These are phyloP conservation scores for Phallus indusiatus DNA, from an alignment of 768 basidiomycete genomes.

Conservation along the genomic window DNA sequence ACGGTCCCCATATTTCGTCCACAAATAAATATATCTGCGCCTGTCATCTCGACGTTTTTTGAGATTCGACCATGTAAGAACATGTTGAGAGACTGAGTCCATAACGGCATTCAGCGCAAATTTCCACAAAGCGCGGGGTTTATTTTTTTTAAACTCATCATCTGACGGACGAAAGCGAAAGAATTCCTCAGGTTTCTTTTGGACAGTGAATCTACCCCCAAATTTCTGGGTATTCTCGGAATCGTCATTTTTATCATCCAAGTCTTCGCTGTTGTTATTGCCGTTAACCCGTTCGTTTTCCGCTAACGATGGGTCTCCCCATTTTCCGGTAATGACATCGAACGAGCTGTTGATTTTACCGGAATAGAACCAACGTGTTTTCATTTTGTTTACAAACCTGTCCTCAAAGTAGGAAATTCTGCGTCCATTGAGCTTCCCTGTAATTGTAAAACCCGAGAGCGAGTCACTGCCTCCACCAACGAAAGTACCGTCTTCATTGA, in stretches of 20 bases:
- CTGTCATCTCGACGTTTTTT: conserved; percentile 14
- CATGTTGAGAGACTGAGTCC: conserved; percentile 15
- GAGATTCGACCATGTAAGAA: conserved; percentile 25
- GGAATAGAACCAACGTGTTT: not conserved
- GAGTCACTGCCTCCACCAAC: not conserved
- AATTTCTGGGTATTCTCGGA: too few species aligned
- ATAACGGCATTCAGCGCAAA: conserved; percentile 22
- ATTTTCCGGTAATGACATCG: not conserved
- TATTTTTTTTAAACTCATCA: conserved; percentile 17
- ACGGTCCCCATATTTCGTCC: too few species aligned
- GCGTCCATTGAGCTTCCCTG: not conserved
- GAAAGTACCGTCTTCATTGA: not conserved
- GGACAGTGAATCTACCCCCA: conserved; percentile 21
- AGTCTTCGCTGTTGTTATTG: not conserved
- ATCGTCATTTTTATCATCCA: not conserved
- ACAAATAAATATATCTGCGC: not conserved
- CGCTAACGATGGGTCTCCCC: not conserved
- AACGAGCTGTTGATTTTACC: not conserved
- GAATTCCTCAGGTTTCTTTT: conserved; percentile 18
- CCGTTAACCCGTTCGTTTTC: too few species aligned
- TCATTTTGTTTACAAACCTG: not conserved
- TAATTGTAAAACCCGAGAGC: not conserved
- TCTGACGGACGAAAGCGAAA: conserved; percentile 23
- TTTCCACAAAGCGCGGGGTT: conserved; percentile 23
- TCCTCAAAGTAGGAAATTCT: not conserved